phyloP scores from a whole-genome alignment of 139 green algal species.

The Tetradesmus obliquus region DNA sequence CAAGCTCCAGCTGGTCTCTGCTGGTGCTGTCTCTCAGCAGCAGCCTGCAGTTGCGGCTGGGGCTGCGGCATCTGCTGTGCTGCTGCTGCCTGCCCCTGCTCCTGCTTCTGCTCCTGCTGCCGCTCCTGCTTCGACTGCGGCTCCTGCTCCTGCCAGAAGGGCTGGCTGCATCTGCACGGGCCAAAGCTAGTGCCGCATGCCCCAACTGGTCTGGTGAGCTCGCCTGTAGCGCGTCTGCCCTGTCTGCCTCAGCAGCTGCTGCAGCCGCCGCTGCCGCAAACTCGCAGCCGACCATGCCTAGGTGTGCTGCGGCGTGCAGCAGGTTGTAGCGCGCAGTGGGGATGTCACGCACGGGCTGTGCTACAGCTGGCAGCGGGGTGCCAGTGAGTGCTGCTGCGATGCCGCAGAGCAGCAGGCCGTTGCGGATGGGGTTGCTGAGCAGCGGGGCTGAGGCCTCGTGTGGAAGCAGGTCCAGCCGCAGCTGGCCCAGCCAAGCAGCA shows the following conservation, averaged over 20 bases:
- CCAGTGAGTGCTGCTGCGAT: constrained; percentile 35
- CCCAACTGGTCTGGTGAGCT: neutral
- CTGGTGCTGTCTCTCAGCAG: neutral
- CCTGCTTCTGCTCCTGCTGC: constrained; percentile 23
- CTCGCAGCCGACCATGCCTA: neutral
- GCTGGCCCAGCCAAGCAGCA: neutral
- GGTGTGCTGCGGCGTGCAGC: constrained; percentile 3
- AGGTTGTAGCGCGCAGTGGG: constrained; percentile 16
- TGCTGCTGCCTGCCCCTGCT: neutral
- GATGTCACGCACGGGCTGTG: neutral
- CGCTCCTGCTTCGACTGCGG: neutral
- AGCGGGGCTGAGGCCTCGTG: neutral
- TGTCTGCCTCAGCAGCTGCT: constrained; percentile 7
- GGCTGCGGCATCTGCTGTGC: neutral
- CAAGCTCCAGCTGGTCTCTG: neutral
- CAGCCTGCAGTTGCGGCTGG: neutral
- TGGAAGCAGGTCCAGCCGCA: constrained; percentile 33
- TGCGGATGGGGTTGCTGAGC: constrained; percentile 19
- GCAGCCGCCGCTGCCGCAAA: constrained; percentile 10
- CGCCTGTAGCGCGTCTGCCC: neutral
- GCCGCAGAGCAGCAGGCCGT: constrained; percentile 26
- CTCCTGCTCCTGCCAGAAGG: neutral
- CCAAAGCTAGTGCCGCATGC: neutral
- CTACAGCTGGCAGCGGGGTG: neutral
- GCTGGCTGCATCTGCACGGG: neutral